These are phyloP conservation scores for Phytopythium aichiense DNA, from an alignment of 352 stramenopile genomes.

Conservation along the genomic window DNA sequence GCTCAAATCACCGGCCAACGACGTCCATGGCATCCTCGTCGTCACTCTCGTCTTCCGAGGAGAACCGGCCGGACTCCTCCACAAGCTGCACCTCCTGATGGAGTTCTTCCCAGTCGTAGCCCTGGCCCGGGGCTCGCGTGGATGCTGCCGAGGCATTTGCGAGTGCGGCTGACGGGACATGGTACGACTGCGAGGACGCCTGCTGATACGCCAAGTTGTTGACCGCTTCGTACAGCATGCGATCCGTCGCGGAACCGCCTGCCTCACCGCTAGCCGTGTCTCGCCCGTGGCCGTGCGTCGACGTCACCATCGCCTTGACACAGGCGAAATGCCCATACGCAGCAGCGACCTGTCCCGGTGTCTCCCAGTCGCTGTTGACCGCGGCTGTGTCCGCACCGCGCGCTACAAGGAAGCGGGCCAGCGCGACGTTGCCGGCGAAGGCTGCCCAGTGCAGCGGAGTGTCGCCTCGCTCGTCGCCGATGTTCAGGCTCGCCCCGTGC, in stretches of 20 bases:
- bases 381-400: slow-evolving; percentile 41
- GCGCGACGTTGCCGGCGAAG: slow-evolving; percentile 32
- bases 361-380: slow-evolving; percentile 61
- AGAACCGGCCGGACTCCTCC: slow-evolving; percentile 70
- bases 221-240: slow-evolving; percentile 22
- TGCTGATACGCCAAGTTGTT: slow-evolving; percentile 29
- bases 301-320: slow-evolving; percentile 13
- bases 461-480: slow-evolving; percentile 57
- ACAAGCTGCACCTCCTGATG: slow-evolving; percentile 68
- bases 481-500: slow-evolving; percentile 37
- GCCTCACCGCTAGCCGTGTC: slow-evolving; percentile 25
- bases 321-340: slow-evolving; percentile 43
- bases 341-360: slow-evolving; percentile 41
- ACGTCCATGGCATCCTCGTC: slow-evolving; percentile 5
- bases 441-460: slow-evolving; percentile 67
- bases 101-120: slow-evolving; percentile 61
- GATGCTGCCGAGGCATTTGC: neutral
- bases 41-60: slow-evolving; percentile 54
- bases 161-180: neutral
- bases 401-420: slow-evolving; percentile 35
- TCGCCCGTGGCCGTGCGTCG: neutral
- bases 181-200: slow-evolving; percentile 28
- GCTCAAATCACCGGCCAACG: slow-evolving; percentile 1
- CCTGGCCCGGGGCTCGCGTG: neutral
- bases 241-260: neutral